Evolutionary conservation across 1,139 yeast genomes (phyloP).

Genomic region (Taphrina betulina): DNA sequence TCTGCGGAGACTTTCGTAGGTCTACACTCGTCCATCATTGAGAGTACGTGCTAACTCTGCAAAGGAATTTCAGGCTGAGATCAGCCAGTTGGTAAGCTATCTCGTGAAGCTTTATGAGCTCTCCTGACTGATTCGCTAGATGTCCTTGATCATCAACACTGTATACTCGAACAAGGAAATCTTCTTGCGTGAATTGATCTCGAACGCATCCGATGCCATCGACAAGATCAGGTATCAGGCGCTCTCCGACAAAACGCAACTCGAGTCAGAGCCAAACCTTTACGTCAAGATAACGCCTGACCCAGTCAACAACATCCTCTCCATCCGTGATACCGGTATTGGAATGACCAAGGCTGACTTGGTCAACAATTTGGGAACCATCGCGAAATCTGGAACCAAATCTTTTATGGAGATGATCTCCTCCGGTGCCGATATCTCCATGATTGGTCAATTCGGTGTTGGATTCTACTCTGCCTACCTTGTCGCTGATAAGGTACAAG

Average conservation of each 20-base stretch:
- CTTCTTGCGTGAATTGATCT: slow-evolving; percentile 97
- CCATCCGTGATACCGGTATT: slow-evolving; percentile 98
- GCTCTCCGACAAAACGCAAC: slow-evolving; percentile 82
- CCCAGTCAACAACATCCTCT: slow-evolving; percentile 90
- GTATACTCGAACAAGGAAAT: slow-evolving; percentile 99
- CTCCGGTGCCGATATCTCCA: slow-evolving; percentile 99
- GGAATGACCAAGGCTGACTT: slow-evolving; percentile 97
- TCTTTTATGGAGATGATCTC: slow-evolving; percentile 99
- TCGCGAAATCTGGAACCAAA: slow-evolving; percentile 99
- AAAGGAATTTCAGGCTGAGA: slow-evolving; percentile 99
- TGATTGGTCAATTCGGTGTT: slow-evolving; percentile 99
- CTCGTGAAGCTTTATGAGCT: too few relatives aligned
- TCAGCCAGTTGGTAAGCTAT: too few relatives aligned
- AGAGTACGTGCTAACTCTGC: too few relatives aligned
- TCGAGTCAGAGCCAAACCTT: slow-evolving; percentile 93
- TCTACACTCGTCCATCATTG: too few relatives aligned
- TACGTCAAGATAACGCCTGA: slow-evolving; percentile 96
- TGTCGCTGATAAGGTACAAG: slow-evolving; percentile 99
- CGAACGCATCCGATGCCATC: slow-evolving; percentile 95
- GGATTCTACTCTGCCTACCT: slow-evolving; percentile 99
- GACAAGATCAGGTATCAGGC: slow-evolving; percentile 98
- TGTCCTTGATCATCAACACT: slow-evolving; percentile 99
- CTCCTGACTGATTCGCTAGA: too few relatives aligned
- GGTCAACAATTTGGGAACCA: slow-evolving; percentile 99
- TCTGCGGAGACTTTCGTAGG: slow-evolving; percentile 33